Evolutionary conservation across 495 filamentous ascomycete species (phyloP), one percentile per base, ranked within the genome.

Genomic region (Ascodesmis nigricans): DNA sequence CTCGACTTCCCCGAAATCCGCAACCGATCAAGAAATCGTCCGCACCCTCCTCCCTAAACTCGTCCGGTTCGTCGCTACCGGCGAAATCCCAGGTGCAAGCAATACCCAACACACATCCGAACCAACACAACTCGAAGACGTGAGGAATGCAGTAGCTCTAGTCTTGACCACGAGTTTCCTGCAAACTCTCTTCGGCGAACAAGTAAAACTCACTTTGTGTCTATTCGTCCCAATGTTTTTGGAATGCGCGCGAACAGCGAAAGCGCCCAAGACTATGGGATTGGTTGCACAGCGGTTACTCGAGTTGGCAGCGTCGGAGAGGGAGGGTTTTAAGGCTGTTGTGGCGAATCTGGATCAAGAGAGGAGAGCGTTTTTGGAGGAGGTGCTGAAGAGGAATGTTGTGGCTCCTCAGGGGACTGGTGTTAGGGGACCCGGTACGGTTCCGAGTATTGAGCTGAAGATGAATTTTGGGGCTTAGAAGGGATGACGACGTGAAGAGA

Each of bases 381-480:
- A 75, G 41, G 73, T 91, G 5, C 68, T 95, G 16, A 63, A 69
- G 25, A 66, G 64, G 29, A 53, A 43, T 5, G 31, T 41, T 9
- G 39, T 29, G 22, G 44, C 47, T 42, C 47, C 22, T 38, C 42
- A 35, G 53, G 40, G 19, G 58, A 49, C 41, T 52, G 49, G 19
- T 55, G 55, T 15, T 56, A 53, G 56, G 32, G 6, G 41, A 13
- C 63, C 56, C 27, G 62, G 63, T 21, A 67, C 60, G 39, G 68
- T 72, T 55, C 90, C 87, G 9, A 91, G 58, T 40, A 99, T 99
- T 65, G 80, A 80, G 33, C 50, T 99, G 54, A 79, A 84, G 62
- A 82, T 95, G 75, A 65, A 91, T 50, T 93, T 97, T 66, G 46
- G 40, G 14, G 29, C 23, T 6, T 25, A 25, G 23, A 25, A n/a